Conservation (phyloP, 2,329 filamentous ascomycete species). For the Trichophyton simii region DNA sequence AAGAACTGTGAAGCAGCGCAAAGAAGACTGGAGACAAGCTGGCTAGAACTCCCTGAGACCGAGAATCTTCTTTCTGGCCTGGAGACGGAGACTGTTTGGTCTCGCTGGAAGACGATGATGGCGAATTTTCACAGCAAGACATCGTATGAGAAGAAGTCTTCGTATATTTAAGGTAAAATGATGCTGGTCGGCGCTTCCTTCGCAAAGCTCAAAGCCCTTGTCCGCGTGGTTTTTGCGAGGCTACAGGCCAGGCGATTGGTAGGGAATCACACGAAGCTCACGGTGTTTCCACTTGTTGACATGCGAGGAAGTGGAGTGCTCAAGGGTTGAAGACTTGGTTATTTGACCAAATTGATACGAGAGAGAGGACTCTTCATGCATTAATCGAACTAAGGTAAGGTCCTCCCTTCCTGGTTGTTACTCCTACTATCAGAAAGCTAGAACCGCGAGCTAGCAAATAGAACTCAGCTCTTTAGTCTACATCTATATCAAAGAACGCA, state of each 20-base stretch:
- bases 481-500: too few relatives aligned
- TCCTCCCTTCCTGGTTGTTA: too few relatives aligned
- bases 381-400: too few relatives aligned
- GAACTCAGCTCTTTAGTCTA: too few relatives aligned
- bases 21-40: slow-evolving; percentile 9
- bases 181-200: neutral
- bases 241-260: neutral
- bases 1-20: slow-evolving; percentile 13
- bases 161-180: neutral
- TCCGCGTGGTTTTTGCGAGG: neutral
- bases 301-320: neutral
- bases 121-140: neutral
- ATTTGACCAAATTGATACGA: too few relatives aligned
- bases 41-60: neutral
- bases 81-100: neutral
- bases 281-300: neutral
- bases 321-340: neutral
- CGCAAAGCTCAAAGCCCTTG: neutral
- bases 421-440: too few relatives aligned
- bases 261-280: neutral
- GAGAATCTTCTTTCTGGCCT: neutral
- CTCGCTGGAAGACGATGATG: neutral
- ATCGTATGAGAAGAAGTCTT: neutral
- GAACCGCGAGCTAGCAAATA: too few relatives aligned
- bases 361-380: too few relatives aligned